phyloP scores from a whole-genome alignment of 2,329 filamentous ascomycete species.

The Corynespora cassiicola region DNA sequence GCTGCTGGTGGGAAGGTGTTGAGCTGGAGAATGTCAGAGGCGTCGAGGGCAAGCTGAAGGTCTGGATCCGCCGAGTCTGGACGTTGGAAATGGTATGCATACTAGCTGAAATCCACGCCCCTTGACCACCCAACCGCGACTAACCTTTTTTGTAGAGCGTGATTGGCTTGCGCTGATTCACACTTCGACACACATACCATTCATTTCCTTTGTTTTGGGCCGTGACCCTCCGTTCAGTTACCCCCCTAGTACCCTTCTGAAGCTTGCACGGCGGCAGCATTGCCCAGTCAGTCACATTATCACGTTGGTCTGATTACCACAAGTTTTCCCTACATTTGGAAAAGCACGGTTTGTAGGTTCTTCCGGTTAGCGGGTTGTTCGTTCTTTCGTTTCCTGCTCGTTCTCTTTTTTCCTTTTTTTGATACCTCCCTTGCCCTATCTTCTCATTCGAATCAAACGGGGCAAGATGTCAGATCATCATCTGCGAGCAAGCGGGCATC shows the following conservation, averaged over 20 bases:
- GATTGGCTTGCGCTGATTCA: slow-evolving; percentile 74
- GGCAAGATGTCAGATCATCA: slow-evolving; percentile 27
- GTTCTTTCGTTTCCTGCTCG: slow-evolving; percentile 1
- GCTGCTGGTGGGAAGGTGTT: slow-evolving; percentile 99
- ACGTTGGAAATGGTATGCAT: slow-evolving; percentile 86
- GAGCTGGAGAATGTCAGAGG: slow-evolving; percentile 90
- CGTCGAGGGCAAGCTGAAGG: slow-evolving; percentile 89
- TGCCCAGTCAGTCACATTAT: too few species aligned
- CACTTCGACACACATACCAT: too few species aligned
- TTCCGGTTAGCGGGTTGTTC: slow-evolving; percentile 9
- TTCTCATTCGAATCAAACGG: slow-evolving; percentile 9
- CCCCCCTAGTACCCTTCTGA: neutral
- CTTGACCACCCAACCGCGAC: slow-evolving; percentile 1
- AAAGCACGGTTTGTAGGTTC: slow-evolving; percentile 16
- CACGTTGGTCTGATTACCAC: too few species aligned
- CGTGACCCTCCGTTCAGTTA: neutral
- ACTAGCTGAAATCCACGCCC: slow-evolving; percentile 5
- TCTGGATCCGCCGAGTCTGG: slow-evolving; percentile 98
- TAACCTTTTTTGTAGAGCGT: slow-evolving; percentile 66
- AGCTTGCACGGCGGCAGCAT: too few species aligned
- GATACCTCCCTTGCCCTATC: slow-evolving; percentile 32
- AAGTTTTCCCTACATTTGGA: too few species aligned
- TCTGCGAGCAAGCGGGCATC: slow-evolving; percentile 1
- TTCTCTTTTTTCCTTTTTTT: slow-evolving; percentile 20
- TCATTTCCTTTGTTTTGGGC: slow-evolving; percentile 2